These are phyloP conservation scores for Citrus reticulata DNA, from an alignment of 345 rosid genomes.

Conservation along the genomic window DNA sequence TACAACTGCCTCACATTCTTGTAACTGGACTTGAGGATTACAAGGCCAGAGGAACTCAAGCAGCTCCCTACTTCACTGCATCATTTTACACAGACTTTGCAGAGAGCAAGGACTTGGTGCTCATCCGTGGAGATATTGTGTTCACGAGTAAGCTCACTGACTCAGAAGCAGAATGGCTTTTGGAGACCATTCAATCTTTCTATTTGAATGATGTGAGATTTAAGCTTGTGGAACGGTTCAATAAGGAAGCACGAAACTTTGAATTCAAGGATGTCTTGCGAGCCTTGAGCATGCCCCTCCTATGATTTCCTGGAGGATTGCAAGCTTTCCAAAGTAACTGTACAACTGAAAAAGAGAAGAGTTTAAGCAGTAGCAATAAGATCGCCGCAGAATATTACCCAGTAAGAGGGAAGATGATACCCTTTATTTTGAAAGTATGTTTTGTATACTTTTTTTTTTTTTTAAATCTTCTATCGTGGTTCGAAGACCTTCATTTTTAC, in stretches of 20 bases:
- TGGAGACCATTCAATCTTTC: slow-evolving; percentile 85
- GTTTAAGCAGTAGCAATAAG: background rate
- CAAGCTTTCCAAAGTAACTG: background rate
- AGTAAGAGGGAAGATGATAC: background rate
- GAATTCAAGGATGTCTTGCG: slow-evolving; percentile 86
- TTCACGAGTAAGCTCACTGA: slow-evolving; percentile 89
- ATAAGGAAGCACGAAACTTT: slow-evolving; percentile 68
- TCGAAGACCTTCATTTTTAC: background rate
- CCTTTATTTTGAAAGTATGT: background rate
- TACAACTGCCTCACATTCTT: slow-evolving; percentile 80
- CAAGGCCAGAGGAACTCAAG: slow-evolving; percentile 96
- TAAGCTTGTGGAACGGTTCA: slow-evolving; percentile 79
- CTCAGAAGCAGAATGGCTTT: slow-evolving; percentile 83
- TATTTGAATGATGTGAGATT: slow-evolving; percentile 77
- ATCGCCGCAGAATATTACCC: background rate
- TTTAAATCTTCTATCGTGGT: background rate
- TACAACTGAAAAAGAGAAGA: background rate
- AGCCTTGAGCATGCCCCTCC: slow-evolving; percentile 72
- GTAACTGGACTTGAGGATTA: slow-evolving; percentile 98
- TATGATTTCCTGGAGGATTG: slow-evolving; percentile 26
- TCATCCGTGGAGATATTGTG: slow-evolving; percentile 78
- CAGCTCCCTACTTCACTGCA: slow-evolving; percentile 69
- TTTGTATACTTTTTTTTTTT: background rate
- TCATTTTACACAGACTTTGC: slow-evolving; percentile 75
- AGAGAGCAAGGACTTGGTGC: slow-evolving; percentile 80